These are phyloP conservation scores for Ceratobasidium sp. DNA, from an alignment of 1,284 basidiomycete species.

Conservation along the genomic window DNA sequence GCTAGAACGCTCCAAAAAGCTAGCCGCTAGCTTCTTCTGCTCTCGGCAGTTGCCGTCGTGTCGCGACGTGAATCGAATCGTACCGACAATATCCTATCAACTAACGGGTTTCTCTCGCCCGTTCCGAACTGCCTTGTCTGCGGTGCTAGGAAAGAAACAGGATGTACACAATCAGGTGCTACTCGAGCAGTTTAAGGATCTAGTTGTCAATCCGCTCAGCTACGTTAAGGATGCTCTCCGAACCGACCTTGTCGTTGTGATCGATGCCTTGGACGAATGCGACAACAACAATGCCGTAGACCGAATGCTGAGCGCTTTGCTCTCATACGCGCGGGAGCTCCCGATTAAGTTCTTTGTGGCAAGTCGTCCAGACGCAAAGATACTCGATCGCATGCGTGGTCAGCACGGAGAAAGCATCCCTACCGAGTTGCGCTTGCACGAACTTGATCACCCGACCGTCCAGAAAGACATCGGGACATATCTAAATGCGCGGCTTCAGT, in stretches of 20 bases:
- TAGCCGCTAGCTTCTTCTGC: slow-evolving; percentile 26
- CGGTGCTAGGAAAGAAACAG: neutral
- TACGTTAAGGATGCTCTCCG: neutral
- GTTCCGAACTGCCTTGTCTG: neutral
- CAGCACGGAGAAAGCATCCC: neutral
- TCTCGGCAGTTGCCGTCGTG: slow-evolving; percentile 18
- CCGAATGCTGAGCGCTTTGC: too few relatives aligned
- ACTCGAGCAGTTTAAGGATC: neutral
- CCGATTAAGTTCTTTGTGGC: too few relatives aligned
- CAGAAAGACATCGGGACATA: too few relatives aligned
- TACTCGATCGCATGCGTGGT: neutral
- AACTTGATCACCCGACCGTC: neutral
- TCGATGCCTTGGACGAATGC: neutral
- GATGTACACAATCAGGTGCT: neutral
- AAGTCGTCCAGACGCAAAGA: too few relatives aligned
- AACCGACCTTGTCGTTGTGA: neutral
- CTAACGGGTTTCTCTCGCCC: too few relatives aligned
- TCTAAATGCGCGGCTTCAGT: too few relatives aligned
- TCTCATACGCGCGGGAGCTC: too few relatives aligned
- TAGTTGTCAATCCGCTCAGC: neutral
- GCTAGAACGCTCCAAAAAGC: neutral
- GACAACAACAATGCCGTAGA: too few relatives aligned
- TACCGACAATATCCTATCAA: neutral
- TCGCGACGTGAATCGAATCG: slow-evolving; percentile 3
- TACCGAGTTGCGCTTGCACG: neutral